Percentiles rank a stretch among this genome's conserved stretches.
Evolutionary conservation across 352 stramenopile species (phyloP).

Genomic region (Globisporangium heterothallicum): DNA sequence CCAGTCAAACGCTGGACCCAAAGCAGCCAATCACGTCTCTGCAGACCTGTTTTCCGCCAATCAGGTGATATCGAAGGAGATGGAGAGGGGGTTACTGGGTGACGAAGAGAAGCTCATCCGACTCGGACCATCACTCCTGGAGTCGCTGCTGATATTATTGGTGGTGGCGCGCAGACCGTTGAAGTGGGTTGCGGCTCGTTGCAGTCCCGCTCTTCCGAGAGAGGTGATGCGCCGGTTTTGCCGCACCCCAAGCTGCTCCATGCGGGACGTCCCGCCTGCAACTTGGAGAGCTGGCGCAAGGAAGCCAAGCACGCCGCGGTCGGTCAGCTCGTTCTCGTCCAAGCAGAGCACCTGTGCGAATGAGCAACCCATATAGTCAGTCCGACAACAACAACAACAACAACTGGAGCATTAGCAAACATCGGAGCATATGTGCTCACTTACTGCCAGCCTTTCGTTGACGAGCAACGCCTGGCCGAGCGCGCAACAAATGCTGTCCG

Average conservation of each 20-base stretch:
- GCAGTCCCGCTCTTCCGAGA: constrained; percentile 23
- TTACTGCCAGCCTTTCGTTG: constrained; percentile 27
- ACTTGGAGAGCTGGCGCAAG: constrained; percentile 38
- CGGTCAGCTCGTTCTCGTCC: constrained; percentile 45
- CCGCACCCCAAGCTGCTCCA: constrained; percentile 53
- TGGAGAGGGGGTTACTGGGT: constrained; percentile 5
- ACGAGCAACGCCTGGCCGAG: constrained; percentile 31
- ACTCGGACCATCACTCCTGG: constrained; percentile 1
- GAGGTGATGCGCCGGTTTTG: constrained; percentile 35
- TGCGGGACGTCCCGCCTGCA: constrained; percentile 13
- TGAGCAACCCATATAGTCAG: neutral
- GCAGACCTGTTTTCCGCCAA: constrained; percentile 18
- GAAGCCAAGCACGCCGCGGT: constrained; percentile 44
- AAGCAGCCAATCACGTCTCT: constrained; percentile 12
- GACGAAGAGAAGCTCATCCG: neutral
- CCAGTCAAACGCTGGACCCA: constrained; percentile 19
- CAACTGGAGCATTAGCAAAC: neutral
- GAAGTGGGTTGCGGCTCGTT: constrained; percentile 23
- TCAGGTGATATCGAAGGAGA: constrained; percentile 13
- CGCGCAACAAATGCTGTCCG: constrained; percentile 37
- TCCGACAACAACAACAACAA: too few species aligned
- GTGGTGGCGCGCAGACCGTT: constrained; percentile 17
- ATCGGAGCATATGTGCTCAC: constrained; percentile 4
- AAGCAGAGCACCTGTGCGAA: constrained; percentile 37
- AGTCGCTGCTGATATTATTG: neutral